phyloP scores from a whole-genome alignment of 768 basidiomycete genomes.

The Pholiota microspora region DNA sequence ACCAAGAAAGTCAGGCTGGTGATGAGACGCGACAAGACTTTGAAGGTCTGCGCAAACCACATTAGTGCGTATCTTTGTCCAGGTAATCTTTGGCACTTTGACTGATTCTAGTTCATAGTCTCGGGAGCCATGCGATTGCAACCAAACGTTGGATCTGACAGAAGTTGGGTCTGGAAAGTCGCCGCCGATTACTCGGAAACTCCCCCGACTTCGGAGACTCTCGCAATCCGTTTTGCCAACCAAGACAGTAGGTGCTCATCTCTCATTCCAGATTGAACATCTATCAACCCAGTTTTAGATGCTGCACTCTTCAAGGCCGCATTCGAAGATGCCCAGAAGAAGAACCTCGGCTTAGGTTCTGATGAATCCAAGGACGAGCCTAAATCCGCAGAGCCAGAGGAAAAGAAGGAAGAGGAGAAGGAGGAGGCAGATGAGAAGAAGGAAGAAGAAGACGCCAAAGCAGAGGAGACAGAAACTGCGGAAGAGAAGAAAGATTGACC shows the following conservation, averaged over 20 bases:
- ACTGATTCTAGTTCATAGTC: conserved; percentile 47
- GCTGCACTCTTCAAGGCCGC: conserved; percentile 86
- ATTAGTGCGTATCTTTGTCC: conserved; percentile 59
- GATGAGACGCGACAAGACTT: conserved; percentile 99
- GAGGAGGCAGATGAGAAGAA: conserved; percentile 27
- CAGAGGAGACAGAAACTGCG: conserved; percentile 26
- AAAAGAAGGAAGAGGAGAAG: conserved; percentile 27
- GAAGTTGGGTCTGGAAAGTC: conserved; percentile 99
- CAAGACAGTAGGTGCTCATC: conserved; percentile 73
- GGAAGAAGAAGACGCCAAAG: conserved; percentile 23
- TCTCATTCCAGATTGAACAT: not conserved
- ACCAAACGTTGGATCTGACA: conserved; percentile 97
- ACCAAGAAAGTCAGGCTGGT: conserved; percentile 92
- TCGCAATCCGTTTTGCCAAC: conserved; percentile 98
- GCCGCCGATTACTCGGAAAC: conserved; percentile 92
- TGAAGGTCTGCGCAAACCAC: conserved; percentile 99
- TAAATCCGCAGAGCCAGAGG: conserved; percentile 25
- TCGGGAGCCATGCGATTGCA: conserved; percentile 89
- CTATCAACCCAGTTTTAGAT: conserved; percentile 39
- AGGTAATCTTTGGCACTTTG: not conserved
- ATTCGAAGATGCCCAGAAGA: conserved; percentile 83
- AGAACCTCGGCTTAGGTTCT: conserved; percentile 47
- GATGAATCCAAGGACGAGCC: conserved; percentile 31
- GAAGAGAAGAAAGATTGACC: conserved; percentile 25
- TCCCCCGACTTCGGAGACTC: conserved; percentile 89